Evolutionary conservation across 2,329 filamentous ascomycete species (phyloP), one percentile per base, ranked within the genome.

Genomic region (Hypoxylon sp.): DNA sequence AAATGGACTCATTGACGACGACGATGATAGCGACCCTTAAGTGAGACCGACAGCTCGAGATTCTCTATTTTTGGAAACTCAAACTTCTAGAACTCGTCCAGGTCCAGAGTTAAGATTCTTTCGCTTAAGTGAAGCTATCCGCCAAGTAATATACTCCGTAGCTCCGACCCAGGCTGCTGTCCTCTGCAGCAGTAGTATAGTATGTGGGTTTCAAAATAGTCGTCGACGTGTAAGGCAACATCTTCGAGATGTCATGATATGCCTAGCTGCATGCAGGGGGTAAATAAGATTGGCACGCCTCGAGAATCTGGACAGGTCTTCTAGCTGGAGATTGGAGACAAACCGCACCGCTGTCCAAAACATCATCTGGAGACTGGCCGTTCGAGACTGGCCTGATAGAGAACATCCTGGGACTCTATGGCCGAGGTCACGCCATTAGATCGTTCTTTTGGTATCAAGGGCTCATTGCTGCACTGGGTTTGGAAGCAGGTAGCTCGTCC

Each of bases 61-160:
- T 63, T 45, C 41, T 63, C 58, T 68, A 70, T 70, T 68, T 68
- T 68, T 65, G 67, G 67, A 56, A 52, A 16, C 1, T 9, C 4
- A n/a, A 57, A 56, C 56, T 68, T 68, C 65, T 65, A 67, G 65
- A 69, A 59, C 67, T 16, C 14, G 25, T 54, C 55, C 12, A 57
- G 0, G 47, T 37, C 45, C 27, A 37, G 43, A 43, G n/a, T 45
- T 54, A 37, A 47, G 27, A 50, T 29, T 50, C 43, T 54, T 56
- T 58, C 54, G 61, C 51, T 56, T 61, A 34, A n/a, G 60, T 47
- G 61, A 55, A 55, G 25, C 23, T 25, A 47, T 21, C 29, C 47
- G 48, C 52, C 34, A 57, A 39, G 55, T 54, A 67, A 65, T 65
- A 67, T 69, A 60, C n/a, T 56, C 32, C 14, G 66, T 46, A 50